Evolutionary conservation across 2,329 filamentous ascomycete genomes (phyloP), one percentile per base, ranked within the genome.

Genomic region (Neospermospora avenae): DNA sequence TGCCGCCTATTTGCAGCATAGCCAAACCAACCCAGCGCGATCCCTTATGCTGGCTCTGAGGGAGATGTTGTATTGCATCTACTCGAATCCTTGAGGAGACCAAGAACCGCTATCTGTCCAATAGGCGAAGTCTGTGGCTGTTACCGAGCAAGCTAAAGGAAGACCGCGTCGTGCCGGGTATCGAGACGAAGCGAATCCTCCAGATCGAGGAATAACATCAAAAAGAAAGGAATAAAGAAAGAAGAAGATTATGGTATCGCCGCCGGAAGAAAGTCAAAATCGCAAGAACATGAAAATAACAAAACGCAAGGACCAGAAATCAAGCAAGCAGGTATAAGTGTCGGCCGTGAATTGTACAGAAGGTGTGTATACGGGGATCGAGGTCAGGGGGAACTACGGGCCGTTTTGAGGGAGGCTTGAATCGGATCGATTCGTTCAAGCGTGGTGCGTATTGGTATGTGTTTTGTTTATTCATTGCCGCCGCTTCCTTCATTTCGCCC

Each of bases 241-340:
- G 44, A 46, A 58, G 66, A 61, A 62, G 61, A 52, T 35, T 62
- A 46, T 70, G 68, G 68, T 70, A 70, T 70, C 68, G 66, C 67
- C 66, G 64, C 64, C 66, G 31, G 42, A 35, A 55, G 10, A 10
- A 31, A 31, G 10, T 31, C n/a, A 31, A 4, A n/a, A 14, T 18
- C 25, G 35, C 16, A 41, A 25, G 52, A 56, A 58, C 20, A 4
- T 2, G 20, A 44, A 52, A 37, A 37, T 31, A n/a, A 28, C n/a
- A 42, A 25, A 44, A 52, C 1, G 24, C 20, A 41, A 8, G 6
- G 1, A 41, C 39, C 8, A n/a, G 35, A 3, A 41, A n/a, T 8
- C 42, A 31, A 41, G 24, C 13, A 49, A 42, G 34, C 46, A 34
- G 53, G 54, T 28, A 57, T 53, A 56, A 61, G 52, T 24, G 55